Base-by-base conservation (phyloP, 2,329 filamentous ascomycete species). In the Pseudofabraea citricarpa region DNA sequence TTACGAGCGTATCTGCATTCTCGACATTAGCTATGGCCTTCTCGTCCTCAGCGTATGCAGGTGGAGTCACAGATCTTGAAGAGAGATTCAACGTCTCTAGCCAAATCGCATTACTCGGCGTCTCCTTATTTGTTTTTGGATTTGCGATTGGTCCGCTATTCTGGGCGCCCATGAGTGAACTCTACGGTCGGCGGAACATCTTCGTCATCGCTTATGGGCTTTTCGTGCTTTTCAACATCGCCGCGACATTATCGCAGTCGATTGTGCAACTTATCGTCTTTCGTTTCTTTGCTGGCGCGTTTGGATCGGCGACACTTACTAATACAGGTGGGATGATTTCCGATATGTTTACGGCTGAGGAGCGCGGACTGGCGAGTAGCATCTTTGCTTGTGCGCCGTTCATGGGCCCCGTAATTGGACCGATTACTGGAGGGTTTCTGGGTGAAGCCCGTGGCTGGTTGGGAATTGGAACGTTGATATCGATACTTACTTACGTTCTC, bases 361-460 rank as follows among this genome's bases (percentile, higher is more conserved):
- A 78, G 36, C 64, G 77, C 47, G 76, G 77, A 5, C 56, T 72
- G 18, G 82, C 80, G 1, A 73, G 78, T 46, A 73, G 75, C 19
- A 58, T 83, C 27, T 87, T 85, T 53, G 77, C 81, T 12, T 71
- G 77, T 6, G 78, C 79, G 2, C 81, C 82, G 1, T 85, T 84
- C 59, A 67, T 86, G 46, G 82, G 82, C 1, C 79, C 83, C 75
- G 69, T 65, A 37, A 75, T 69, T 56, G 80, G 83, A 0, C 84
- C 84, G 1, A 79, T 86, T 38, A 74, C 75, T 6, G 79, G 80
- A 49, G 81, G 81, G 3, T 87, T 86, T 70, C 66, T 85, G 3
- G 78, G 79, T 10, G 71, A 79, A 58, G 69, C 71, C 2, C 73
- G 70, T 12, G 81, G 80, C 15, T 85, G 83, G 83, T 69, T 79